phyloP scores from a whole-genome alignment of 768 basidiomycete species.

The Lyophyllum decastes region DNA sequence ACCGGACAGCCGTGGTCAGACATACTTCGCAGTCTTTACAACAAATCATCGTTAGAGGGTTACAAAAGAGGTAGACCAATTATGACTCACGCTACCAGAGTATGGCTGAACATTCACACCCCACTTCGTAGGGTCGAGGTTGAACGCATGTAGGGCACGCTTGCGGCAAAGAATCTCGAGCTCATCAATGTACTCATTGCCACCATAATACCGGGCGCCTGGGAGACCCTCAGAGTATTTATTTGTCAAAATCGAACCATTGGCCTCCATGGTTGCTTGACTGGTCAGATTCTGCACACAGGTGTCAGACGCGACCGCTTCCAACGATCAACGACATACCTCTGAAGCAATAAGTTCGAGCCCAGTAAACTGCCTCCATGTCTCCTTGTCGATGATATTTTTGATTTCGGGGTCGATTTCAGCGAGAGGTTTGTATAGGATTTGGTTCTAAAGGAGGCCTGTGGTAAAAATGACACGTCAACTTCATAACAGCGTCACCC shows the following conservation, averaged over 20 bases:
- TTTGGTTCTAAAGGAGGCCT: slow-evolving; percentile 70
- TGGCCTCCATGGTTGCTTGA: slow-evolving; percentile 94
- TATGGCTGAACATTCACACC: slow-evolving; percentile 99
- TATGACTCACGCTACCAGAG: slow-evolving; percentile 76
- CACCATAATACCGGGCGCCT: slow-evolving; percentile 95
- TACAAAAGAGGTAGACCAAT: slow-evolving; percentile 5
- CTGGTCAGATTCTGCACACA: slow-evolving; percentile 87
- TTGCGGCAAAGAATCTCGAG: slow-evolving; percentile 93
- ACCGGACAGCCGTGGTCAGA: slow-evolving; percentile 5
- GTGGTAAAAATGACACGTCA: slow-evolving; percentile 1
- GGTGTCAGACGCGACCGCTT: slow-evolving; percentile 2
- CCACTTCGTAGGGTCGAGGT: slow-evolving; percentile 91
- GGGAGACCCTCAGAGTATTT: slow-evolving; percentile 99
- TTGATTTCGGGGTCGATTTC: slow-evolving; percentile 94
- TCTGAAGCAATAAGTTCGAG: slow-evolving; percentile 99
- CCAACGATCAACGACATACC: slow-evolving; percentile 45
- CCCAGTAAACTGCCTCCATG: slow-evolving; percentile 96
- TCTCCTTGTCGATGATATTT: slow-evolving; percentile 98
- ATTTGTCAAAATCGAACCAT: slow-evolving; percentile 98
- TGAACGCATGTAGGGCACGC: slow-evolving; percentile 94
- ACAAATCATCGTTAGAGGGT: slow-evolving; percentile 1
- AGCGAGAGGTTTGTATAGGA: slow-evolving; percentile 83
- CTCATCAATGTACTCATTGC: slow-evolving; percentile 97
- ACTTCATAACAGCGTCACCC: slow-evolving; percentile 23
- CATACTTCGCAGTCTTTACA: slow-evolving; percentile 82